A percentile compares a stretch with the other conserved stretches of the same genome.
These are phyloP conservation scores for Panicum hallii DNA, from an alignment of 202 grass and related monocot genomes.

Conservation along the genomic window DNA sequence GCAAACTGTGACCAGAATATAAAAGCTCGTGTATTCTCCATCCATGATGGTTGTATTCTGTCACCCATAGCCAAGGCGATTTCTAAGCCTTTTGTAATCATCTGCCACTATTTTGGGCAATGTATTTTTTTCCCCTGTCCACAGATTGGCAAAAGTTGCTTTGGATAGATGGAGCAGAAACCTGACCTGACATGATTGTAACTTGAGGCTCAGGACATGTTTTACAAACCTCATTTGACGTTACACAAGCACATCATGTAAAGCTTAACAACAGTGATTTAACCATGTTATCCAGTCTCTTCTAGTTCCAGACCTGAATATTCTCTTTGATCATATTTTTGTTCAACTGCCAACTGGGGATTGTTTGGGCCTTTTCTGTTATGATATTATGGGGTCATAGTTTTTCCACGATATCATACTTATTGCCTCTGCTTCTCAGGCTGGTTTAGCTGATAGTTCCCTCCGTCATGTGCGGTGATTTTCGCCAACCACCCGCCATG, in stretches of 20 bases:
- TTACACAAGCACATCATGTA: neutral
- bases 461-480: no score
- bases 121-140: neutral
- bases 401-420: no score
- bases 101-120: neutral
- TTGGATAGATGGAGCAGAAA: neutral
- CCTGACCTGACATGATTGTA: neutral
- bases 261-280: constrained; percentile 13
- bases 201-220: neutral
- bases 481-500: no score
- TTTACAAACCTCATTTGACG: neutral
- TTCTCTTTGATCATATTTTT: neutral
- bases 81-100: neutral
- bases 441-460: no score
- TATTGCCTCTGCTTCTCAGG: no score
- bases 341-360: neutral
- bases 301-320: neutral
- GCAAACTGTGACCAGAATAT: neutral
- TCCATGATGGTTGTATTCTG: neutral
- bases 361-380: neutral
- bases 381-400: no score
- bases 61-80: neutral
- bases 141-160: neutral
- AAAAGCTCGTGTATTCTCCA: neutral
- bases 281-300: neutral